phyloP scores from a whole-genome alignment of 2,329 filamentous ascomycete species.

The Rugonectria rugulosa region DNA sequence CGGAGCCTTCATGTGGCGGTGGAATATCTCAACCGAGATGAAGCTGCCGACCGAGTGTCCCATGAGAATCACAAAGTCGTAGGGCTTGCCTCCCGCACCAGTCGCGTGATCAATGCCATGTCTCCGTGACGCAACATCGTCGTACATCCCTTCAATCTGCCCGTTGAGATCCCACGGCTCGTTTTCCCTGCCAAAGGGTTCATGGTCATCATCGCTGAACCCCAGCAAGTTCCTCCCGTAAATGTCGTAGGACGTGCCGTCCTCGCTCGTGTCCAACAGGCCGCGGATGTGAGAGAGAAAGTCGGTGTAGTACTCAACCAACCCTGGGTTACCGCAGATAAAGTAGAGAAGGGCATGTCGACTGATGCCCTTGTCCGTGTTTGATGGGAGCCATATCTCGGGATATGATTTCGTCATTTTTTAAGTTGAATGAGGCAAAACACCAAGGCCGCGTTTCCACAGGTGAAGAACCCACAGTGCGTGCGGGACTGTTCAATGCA shows the following conservation, averaged over 20 bases:
- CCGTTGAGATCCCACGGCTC: slow-evolving; percentile 60
- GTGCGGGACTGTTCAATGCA: not conserved
- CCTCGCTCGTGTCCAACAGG: slow-evolving; percentile 56
- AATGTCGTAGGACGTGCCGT: slow-evolving; percentile 57
- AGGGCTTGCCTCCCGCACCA: slow-evolving; percentile 44
- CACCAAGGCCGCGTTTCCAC: not conserved
- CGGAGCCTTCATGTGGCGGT: slow-evolving; percentile 57
- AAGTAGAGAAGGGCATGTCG: slow-evolving; percentile 69
- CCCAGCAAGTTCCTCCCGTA: slow-evolving; percentile 66
- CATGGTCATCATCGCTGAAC: slow-evolving; percentile 62
- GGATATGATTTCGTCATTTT: slow-evolving; percentile 28
- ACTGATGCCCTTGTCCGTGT: slow-evolving; percentile 25
- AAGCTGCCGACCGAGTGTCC: slow-evolving; percentile 80
- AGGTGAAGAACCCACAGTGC: not conserved
- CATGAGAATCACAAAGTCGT: slow-evolving; percentile 69
- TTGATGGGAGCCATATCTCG: slow-evolving; percentile 42
- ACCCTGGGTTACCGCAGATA: slow-evolving; percentile 78
- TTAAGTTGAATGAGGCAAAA: not conserved
- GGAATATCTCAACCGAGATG: slow-evolving; percentile 73
- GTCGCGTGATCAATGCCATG: slow-evolving; percentile 38
- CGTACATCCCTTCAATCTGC: slow-evolving; percentile 57
- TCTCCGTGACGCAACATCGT: slow-evolving; percentile 45
- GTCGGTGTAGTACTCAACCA: slow-evolving; percentile 75
- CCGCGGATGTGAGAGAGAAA: slow-evolving; percentile 68
- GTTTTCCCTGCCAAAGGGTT: slow-evolving; percentile 50